Evolutionary conservation across 371 early-diverging fungal species (phyloP).

Genomic region (Mortierella sp.): DNA sequence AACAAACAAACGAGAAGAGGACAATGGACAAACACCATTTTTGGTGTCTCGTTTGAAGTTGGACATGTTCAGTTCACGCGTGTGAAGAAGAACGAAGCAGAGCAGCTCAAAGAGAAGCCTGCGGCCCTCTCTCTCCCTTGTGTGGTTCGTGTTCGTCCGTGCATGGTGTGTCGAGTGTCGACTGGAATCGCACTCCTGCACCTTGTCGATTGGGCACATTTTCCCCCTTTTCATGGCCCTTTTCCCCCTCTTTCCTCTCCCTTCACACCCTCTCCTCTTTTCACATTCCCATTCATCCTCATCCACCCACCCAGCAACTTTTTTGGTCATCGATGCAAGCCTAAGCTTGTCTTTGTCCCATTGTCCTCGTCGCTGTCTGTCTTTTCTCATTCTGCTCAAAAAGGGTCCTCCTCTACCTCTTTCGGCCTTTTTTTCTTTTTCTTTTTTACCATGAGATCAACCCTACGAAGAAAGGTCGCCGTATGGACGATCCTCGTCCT

Average conservation of each 20-base stretch:
- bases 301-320: background rate
- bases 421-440: background rate
- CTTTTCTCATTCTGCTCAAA: background rate
- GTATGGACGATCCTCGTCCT: slow-evolving; percentile 11
- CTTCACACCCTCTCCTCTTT: background rate
- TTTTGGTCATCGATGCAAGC: background rate
- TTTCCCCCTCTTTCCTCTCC: background rate
- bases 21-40: too few relatives aligned
- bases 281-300: background rate
- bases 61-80: too few relatives aligned
- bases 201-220: too few relatives aligned
- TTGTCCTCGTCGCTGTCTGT: background rate
- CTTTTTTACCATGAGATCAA: background rate
- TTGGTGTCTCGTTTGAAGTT: too few relatives aligned
- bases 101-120: too few relatives aligned
- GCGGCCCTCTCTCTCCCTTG: too few relatives aligned
- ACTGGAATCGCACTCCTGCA: background rate
- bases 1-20: too few relatives aligned
- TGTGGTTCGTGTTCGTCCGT: too few relatives aligned
- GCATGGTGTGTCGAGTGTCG: too few relatives aligned
- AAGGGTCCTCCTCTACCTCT: background rate
- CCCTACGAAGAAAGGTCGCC: background rate
- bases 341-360: background rate
- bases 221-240: background rate
- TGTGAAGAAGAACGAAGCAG: too few relatives aligned